Percentiles rank a stretch among this genome's conserved stretches.
Evolutionary conservation across 1,284 basidiomycete species (phyloP).

Genomic region (Chondrostereum purpureum): DNA sequence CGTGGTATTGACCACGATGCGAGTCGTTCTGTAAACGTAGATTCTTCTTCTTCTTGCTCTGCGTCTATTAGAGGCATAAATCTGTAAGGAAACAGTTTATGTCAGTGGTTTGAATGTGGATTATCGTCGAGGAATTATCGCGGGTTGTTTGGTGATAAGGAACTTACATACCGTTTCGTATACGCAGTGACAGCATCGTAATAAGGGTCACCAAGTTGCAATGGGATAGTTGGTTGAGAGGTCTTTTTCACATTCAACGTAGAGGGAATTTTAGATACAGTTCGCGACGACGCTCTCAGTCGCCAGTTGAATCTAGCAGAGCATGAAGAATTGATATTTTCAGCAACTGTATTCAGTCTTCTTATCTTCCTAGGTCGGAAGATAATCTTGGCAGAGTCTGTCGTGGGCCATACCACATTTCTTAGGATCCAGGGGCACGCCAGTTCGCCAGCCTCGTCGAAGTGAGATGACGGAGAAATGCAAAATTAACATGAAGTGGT

Average conservation of each 20-base stretch:
- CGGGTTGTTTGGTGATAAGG: not conserved
- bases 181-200: constrained; percentile 41
- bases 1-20: constrained; percentile 56
- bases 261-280: constrained; percentile 5
- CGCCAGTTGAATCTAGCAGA: constrained; percentile 34
- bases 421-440: not conserved
- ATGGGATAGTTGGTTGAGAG: constrained; percentile 25
- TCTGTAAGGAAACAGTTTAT: constrained; percentile 27
- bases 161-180: constrained; percentile 31
- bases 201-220: constrained; percentile 30
- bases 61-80: constrained; percentile 57
- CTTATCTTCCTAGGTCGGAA: not conserved
- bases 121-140: not conserved
- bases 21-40: constrained; percentile 52
- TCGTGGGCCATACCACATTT: not conserved
- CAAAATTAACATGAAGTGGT: too few relatives aligned
- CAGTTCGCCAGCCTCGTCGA: not conserved
- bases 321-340: not conserved
- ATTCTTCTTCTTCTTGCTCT: constrained; percentile 62
- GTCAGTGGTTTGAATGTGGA: not conserved
- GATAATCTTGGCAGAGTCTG: too few relatives aligned
- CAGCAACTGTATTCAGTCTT: not conserved
- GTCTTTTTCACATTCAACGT: constrained; percentile 27
- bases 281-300: constrained; percentile 26
- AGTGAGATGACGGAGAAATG: not conserved